Evolutionary conservation across 805 yeast species (phyloP).

Genomic region (Candida awuae): DNA sequence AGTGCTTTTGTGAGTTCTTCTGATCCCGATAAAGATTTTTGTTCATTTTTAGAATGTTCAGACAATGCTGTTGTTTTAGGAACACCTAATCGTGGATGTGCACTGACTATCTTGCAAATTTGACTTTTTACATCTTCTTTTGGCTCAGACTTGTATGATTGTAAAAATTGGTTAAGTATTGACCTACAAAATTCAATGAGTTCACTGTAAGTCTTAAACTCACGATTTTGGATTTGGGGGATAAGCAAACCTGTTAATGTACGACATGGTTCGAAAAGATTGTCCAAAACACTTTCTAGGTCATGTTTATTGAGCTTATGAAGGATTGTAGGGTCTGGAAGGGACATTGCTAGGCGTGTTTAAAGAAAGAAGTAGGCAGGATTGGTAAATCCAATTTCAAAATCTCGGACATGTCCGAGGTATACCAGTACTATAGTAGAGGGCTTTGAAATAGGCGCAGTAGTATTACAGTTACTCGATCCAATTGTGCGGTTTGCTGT

Average conservation of each 20-base stretch:
- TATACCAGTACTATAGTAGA: too few relatives aligned
- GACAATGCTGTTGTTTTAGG: constrained; percentile 38
- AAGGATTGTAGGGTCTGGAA: constrained; percentile 27
- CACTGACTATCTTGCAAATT: constrained; percentile 56
- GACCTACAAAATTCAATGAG: constrained; percentile 16
- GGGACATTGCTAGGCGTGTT: not conserved
- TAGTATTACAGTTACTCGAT: too few relatives aligned
- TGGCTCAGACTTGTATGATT: constrained; percentile 3
- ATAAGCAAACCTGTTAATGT: constrained; percentile 32
- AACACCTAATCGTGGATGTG: constrained; percentile 87
- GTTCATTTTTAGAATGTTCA: constrained; percentile 63
- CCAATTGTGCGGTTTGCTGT: too few relatives aligned
- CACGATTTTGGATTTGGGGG: constrained; percentile 24
- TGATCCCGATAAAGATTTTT: constrained; percentile 47
- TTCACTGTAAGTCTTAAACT: constrained; percentile 24
- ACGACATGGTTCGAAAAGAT: constrained; percentile 59
- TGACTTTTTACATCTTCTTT: not conserved
- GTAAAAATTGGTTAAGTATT: constrained; percentile 5
- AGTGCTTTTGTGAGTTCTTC: constrained; percentile 46
- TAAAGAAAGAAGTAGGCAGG: not conserved
- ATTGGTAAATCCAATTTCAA: not conserved
- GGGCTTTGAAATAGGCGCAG: too few relatives aligned
- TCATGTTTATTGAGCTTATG: constrained; percentile 18
- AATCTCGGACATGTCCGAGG: not conserved
- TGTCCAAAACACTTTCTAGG: constrained; percentile 38